A percentile compares a stretch with the other conserved stretches of the same genome.
These are phyloP conservation scores for Cylindrotheca fusiformis DNA, from an alignment of 108 stramenopile species.

Conservation along the genomic window DNA sequence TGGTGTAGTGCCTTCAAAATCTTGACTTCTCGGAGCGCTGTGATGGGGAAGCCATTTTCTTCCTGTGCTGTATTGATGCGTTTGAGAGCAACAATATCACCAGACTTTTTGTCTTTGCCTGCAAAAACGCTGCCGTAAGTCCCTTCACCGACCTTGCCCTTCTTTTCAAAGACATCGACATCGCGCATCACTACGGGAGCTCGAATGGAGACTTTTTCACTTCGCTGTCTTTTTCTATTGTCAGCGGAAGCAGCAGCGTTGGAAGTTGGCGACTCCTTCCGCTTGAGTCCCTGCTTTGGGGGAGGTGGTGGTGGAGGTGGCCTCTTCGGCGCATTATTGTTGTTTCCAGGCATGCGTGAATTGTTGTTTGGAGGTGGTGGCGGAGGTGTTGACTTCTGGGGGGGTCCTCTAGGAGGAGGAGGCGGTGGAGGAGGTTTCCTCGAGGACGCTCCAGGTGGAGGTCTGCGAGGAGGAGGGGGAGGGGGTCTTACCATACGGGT, in stretches of 20 bases:
- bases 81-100: slow-evolving; percentile 89
- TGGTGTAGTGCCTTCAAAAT: slow-evolving; percentile 88
- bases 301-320: slow-evolving; percentile 8
- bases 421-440: slow-evolving; percentile 40
- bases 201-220: slow-evolving; percentile 43
- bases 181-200: slow-evolving; percentile 73
- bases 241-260: background rate
- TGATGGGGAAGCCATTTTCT: slow-evolving; percentile 92
- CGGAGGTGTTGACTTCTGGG: slow-evolving; percentile 13
- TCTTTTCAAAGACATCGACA: slow-evolving; percentile 75
- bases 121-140: slow-evolving; percentile 89
- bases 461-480: slow-evolving; percentile 28
- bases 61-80: slow-evolving; percentile 89
- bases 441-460: slow-evolving; percentile 14
- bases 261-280: background rate
- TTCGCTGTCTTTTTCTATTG: background rate
- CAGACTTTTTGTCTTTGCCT: slow-evolving; percentile 61
- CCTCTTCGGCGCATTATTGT: slow-evolving; percentile 4
- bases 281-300: slow-evolving; percentile 5
- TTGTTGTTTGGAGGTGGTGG: slow-evolving; percentile 34
- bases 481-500: slow-evolving; percentile 48
- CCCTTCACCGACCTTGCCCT: slow-evolving; percentile 81
- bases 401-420: slow-evolving; percentile 28
- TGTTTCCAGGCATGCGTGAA: background rate
- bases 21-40: slow-evolving; percentile 93